Evolutionary conservation across 2,329 filamentous ascomycete genomes (phyloP).

Genomic region (Fusarium sp.): DNA sequence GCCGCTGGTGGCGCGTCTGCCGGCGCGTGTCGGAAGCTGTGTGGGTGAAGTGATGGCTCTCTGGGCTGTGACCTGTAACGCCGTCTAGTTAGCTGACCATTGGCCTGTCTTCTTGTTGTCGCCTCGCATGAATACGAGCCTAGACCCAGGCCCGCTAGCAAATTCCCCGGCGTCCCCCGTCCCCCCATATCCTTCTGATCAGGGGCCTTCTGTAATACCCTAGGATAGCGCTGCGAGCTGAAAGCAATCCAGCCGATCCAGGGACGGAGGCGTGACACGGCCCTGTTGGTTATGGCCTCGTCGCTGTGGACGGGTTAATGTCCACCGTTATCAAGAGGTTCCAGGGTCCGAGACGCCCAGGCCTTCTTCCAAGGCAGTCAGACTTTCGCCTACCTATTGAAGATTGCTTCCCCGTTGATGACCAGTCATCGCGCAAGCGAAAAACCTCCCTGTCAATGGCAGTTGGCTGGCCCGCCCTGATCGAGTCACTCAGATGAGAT

Average conservation of each 20-base stretch:
- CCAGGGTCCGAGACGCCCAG: constrained; percentile 21
- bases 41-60: constrained; percentile 20
- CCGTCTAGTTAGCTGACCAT: constrained; percentile 28
- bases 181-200: constrained; percentile 15
- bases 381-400: background rate
- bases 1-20: constrained; percentile 30
- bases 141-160: background rate
- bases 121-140: constrained; percentile 43
- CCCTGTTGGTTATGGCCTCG: background rate
- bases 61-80: constrained; percentile 37
- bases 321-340: constrained; percentile 16
- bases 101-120: constrained; percentile 15
- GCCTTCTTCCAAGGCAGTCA: constrained; percentile 21
- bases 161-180: constrained; percentile 1
- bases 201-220: constrained; percentile 16
- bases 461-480: background rate
- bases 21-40: constrained; percentile 36
- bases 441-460: background rate
- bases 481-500: constrained; percentile 12
- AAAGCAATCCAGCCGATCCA: constrained; percentile 33
- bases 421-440: constrained; percentile 11
- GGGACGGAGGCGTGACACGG: background rate
- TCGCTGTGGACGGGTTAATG: constrained; percentile 16
- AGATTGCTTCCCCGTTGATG: constrained; percentile 9
- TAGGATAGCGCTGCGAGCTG: constrained; percentile 34